Base-by-base conservation (phyloP, 2,329 filamentous ascomycete genomes). In the Fusarium sp. region DNA sequence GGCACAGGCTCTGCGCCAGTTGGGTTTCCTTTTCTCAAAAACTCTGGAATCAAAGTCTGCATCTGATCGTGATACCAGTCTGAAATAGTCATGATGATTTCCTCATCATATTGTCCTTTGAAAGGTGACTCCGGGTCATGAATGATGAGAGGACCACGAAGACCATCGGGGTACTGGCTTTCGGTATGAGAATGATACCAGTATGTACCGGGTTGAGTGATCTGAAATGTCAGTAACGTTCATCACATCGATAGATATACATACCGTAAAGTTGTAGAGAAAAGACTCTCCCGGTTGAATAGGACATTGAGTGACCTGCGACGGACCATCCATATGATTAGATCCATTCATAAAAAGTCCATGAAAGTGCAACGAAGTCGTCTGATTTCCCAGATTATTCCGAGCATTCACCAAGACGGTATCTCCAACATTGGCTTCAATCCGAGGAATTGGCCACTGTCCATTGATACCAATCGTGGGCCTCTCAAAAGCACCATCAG, bases 391-490 rank as follows among this genome's bases (percentile, higher is more conserved):
- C 7, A 92, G 81, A 22, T 82, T 79, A 75, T 92, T 92, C 64
- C 83, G 78, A 43, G 87, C 82, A 57, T 88, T 88, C 64, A 91
- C 80, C 61, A 91, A 75, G 51, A 91, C 69, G 22, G 81, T 84
- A 74, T 93, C 91, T 59, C 90, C 90, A 50, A 89, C 81, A 47
- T 84, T 85, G 38, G 87, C 90, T 52, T 87, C 84, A 58, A 94
- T 89, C 26, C 80, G 78, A 1, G 93, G 92, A 36, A 92, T 85
- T 3, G 92, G 93, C 91, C 92, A 94, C 80, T 90, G 78, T 6
- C 87, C 88, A 73, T 96, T 95, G 80, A 96, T 91, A 45, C 91
- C 92, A 75, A 95, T 92, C 5, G 87, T 87, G n/a, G 88, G 85
- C 33, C 92, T 85, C 39, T 87, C 83, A 62, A 85, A 85, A 9